Conservation (phyloP, 2,329 filamentous ascomycete genomes). For the Chaetomiaceae sp. region DNA sequence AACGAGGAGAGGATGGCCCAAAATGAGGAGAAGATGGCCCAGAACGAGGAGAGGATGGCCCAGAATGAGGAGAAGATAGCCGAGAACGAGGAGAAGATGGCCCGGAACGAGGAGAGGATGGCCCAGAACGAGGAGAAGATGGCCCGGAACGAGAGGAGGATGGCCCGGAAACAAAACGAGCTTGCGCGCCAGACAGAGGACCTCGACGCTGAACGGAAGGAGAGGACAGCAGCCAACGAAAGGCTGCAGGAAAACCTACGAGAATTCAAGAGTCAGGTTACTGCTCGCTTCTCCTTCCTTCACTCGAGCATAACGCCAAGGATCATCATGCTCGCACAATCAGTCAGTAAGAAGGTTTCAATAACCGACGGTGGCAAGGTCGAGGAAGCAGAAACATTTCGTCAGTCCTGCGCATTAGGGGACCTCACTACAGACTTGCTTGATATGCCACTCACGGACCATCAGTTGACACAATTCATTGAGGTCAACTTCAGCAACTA, state of each 20-base stretch:
- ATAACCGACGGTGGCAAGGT: background rate
- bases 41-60: no score
- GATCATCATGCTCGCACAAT: background rate
- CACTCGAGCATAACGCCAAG: background rate
- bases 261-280: background rate
- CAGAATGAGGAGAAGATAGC: no score
- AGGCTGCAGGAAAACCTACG: background rate
- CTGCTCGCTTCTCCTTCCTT: background rate
- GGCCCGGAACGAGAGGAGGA: no score
- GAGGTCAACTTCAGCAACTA: background rate
- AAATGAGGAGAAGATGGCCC: no score
- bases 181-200: background rate
- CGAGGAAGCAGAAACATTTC: background rate
- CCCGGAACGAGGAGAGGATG: no score
- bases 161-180: background rate
- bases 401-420: background rate
- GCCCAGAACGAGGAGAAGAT: no score
- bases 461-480: background rate
- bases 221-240: background rate
- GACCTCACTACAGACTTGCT: background rate
- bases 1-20: no score
- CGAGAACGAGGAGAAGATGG: no score
- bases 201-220: background rate
- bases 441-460: background rate
- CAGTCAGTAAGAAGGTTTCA: background rate